Base-by-base conservation (phyloP, 129 eudicot genomes). In the Gnaphalium uliginosum region DNA sequence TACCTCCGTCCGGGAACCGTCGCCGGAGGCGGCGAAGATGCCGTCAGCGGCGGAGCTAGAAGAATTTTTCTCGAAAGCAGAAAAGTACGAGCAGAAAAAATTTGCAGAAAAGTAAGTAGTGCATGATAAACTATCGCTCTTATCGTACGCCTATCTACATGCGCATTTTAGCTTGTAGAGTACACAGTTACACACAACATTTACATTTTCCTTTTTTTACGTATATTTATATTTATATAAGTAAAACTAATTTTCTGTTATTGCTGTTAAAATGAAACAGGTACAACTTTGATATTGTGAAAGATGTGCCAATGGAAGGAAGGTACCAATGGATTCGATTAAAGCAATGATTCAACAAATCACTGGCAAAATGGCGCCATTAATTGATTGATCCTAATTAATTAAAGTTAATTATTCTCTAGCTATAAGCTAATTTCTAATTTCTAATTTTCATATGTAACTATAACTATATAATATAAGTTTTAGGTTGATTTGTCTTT, bases 261-360 rank as follows among this genome's bases (percentile, higher is more conserved):
- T 51, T 46, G 2, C 30, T 68, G 27, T 10, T 24, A 19, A 46
- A 43, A n/a, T 46, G 18, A 23, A 72, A 60, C 84, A 91, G 96
- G 90, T 88, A 88, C 90, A 88, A 88, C 72, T 91, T 79, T 64
- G 97, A 91, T 70, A 69, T 88, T 19, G 92, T 81, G 88, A 91
- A 83, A 84, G 97, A 91, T 79, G 86, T 81, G 61, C 95, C 95
- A 7, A n/a, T 86, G 76, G 90, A 88, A 68, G 97, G 97, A 41
- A 85, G 90, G 83, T 91, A 91, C 75, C 86, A 88, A 63, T 91
- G 97, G 97, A 78, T 91, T 76, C 76, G 78, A 60, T 66, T 90
- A 53, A 77, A 83, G 81, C 93, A 84, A 69, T 86, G 77, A 82
- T 33, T 5, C 5, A 24, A 58, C 21, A n/a, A 29, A 1, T 19